These are phyloP conservation scores for Medicago truncatula DNA, from an alignment of 306 rosid species.

Conservation along the genomic window MtrunA17r5.0-ANR NC_053045.1:60490501-60491000, in stretches of 20 bases:
- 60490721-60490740: constrained; percentile 1
- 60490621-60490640: no score
- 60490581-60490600: no score
- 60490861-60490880: constrained; percentile 53
- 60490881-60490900: constrained; percentile 39
- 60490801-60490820: constrained; percentile 38
- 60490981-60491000: constrained; percentile 44
- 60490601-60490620: no score
- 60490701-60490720: not conserved
- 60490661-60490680: no score
- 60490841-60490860: constrained; percentile 39
- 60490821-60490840: constrained; percentile 32
- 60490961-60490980: constrained; percentile 45
- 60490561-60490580: no score
- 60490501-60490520: no score
- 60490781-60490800: constrained; percentile 32
- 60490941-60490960: constrained; percentile 42
- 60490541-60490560: no score
- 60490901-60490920: constrained; percentile 39
- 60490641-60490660: no score
- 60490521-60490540: no score
- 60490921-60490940: constrained; percentile 49
- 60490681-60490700: no score
- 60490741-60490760: constrained; percentile 27
- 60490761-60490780: constrained; percentile 35